These are phyloP conservation scores for Ophiocordyceps australis DNA, from an alignment of 2,329 filamentous ascomycete genomes.

Conservation along the genomic window DNA sequence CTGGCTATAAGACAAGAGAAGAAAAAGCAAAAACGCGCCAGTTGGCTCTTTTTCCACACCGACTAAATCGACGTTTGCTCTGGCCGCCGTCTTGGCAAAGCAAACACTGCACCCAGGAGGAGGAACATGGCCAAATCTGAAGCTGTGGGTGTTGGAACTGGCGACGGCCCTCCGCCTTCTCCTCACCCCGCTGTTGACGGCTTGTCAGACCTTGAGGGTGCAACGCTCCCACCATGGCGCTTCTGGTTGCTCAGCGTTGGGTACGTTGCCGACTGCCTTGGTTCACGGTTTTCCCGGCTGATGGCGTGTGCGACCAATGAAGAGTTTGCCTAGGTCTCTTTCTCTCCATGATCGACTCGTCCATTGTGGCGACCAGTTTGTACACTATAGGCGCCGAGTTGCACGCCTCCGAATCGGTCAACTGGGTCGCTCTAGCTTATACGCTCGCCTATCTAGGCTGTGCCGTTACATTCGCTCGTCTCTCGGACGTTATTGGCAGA, in stretches of 20 bases:
- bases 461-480: conserved; percentile 33
- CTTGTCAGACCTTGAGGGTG: conserved; percentile 1
- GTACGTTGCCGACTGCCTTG: too few relatives aligned
- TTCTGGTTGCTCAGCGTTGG: conserved; percentile 16
- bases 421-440: conserved; percentile 37
- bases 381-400: conserved; percentile 36
- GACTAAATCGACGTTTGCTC: too few relatives aligned
- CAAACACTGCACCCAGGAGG: too few relatives aligned
- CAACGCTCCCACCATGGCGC: conserved; percentile 9
- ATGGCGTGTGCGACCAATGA: background rate
- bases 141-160: too few relatives aligned
- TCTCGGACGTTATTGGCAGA: conserved; percentile 36
- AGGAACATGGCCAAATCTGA: too few relatives aligned
- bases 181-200: too few relatives aligned
- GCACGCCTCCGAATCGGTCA: conserved; percentile 21
- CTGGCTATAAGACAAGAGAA: too few relatives aligned
- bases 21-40: too few relatives aligned
- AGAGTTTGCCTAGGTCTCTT: conserved; percentile 34
- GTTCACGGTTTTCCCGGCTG: too few relatives aligned
- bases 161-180: too few relatives aligned
- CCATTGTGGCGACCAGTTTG: conserved; percentile 40
- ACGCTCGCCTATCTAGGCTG: conserved; percentile 38
- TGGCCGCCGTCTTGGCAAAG: too few relatives aligned
- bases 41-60: too few relatives aligned
- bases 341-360: conserved; percentile 38